Conservation (phyloP, 2,329 filamentous ascomycete genomes). For the Fusarium metavorans region DNA sequence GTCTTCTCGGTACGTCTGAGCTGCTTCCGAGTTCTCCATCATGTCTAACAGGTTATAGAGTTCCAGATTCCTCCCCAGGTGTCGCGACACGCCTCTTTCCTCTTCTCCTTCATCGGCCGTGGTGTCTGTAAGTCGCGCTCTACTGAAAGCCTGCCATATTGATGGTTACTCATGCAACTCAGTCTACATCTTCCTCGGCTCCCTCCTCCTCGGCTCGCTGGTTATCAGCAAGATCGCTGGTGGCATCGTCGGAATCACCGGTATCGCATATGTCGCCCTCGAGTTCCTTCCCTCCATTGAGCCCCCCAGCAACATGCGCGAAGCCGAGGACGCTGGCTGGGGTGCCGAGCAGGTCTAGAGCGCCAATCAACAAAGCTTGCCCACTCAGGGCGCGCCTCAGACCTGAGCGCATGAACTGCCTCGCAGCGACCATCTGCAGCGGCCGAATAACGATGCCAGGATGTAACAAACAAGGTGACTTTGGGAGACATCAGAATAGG, state of each 20-base stretch:
- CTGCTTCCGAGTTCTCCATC: not conserved
- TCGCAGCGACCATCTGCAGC: conserved; percentile 12
- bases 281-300: conserved; percentile 85
- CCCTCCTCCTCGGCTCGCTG: conserved; percentile 78
- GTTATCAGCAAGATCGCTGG: conserved; percentile 81
- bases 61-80: conserved; percentile 96
- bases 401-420: conserved; percentile 15
- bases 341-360: conserved; percentile 80
- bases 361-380: conserved; percentile 4
- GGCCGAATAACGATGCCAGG: conserved; percentile 15
- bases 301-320: conserved; percentile 84
- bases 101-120: conserved; percentile 97
- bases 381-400: conserved; percentile 6
- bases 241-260: conserved; percentile 80
- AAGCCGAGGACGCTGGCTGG: conserved; percentile 77
- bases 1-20: conserved; percentile 67
- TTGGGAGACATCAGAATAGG: conserved; percentile 10
- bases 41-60: conserved; percentile 63
- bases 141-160: accelerated
- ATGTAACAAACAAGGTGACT: conserved; percentile 30
- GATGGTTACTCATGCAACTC: conserved; percentile 6
- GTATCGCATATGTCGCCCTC: conserved; percentile 80
- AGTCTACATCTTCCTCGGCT: conserved; percentile 98
- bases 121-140: conserved; percentile 81
- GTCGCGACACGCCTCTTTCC: conserved; percentile 93